Evolutionary conservation across 495 filamentous ascomycete genomes (phyloP).

Genomic region (Tuber calosporum): DNA sequence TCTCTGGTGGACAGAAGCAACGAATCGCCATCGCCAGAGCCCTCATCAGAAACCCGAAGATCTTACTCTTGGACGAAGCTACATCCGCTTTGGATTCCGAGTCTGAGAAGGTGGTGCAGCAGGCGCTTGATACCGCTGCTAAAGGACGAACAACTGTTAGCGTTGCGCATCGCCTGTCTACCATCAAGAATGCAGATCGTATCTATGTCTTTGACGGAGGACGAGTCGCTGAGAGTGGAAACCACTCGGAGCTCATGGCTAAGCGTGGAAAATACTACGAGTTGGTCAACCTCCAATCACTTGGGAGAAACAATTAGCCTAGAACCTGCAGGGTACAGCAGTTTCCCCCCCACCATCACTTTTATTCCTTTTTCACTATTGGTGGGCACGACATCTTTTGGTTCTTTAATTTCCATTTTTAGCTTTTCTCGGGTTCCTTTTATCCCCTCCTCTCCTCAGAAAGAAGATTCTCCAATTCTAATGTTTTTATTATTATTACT

Average conservation of each 20-base stretch:
- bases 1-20: slow-evolving; percentile 80
- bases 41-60: slow-evolving; percentile 60
- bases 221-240: slow-evolving; percentile 64
- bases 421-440: no score
- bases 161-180: slow-evolving; percentile 69
- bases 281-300: slow-evolving; percentile 69
- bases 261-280: slow-evolving; percentile 66
- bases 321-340: not conserved
- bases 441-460: not conserved
- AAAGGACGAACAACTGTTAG: slow-evolving; percentile 70
- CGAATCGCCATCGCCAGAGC: slow-evolving; percentile 70
- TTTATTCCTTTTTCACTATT: not conserved
- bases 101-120: slow-evolving; percentile 75
- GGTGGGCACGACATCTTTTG: not conserved
- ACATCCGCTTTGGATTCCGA: slow-evolving; percentile 76
- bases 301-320: slow-evolving; percentile 52
- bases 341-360: not conserved
- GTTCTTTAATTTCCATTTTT: not conserved
- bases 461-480: not conserved
- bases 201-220: slow-evolving; percentile 81
- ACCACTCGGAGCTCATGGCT: slow-evolving; percentile 59
- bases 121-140: slow-evolving; percentile 66
- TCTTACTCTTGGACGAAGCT: slow-evolving; percentile 73
- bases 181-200: slow-evolving; percentile 73
- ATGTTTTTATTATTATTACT: not conserved